phyloP scores from a whole-genome alignment of 2,329 filamentous ascomycete genomes.

The Alternaria rosae region DNA sequence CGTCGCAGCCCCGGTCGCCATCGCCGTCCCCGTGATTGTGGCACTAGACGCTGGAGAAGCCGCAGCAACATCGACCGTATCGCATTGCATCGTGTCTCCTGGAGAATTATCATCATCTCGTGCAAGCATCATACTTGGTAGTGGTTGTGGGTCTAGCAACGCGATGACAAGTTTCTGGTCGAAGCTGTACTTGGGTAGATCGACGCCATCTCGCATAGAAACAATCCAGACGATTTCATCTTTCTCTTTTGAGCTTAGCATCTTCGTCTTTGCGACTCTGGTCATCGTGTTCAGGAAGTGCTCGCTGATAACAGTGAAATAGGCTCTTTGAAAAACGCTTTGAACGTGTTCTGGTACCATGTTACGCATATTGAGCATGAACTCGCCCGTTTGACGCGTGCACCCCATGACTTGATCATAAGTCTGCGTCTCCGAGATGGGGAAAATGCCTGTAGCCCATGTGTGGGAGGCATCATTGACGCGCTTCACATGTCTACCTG shows the following conservation, averaged over 20 bases:
- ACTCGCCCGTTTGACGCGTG: slow-evolving; percentile 25
- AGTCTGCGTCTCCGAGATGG: slow-evolving; percentile 32
- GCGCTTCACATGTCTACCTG: slow-evolving; percentile 18
- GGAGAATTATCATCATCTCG: neutral
- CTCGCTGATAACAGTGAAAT: slow-evolving; percentile 34
- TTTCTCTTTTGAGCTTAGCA: slow-evolving; percentile 29
- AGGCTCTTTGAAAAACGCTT: slow-evolving; percentile 31
- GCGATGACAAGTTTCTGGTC: slow-evolving; percentile 36
- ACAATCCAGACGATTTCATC: slow-evolving; percentile 33
- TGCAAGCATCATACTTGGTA: neutral
- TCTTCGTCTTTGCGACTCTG: slow-evolving; percentile 13
- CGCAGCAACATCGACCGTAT: neutral
- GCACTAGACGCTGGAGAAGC: neutral
- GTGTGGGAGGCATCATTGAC: slow-evolving; percentile 18
- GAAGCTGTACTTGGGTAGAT: slow-evolving; percentile 34
- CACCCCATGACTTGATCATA: slow-evolving; percentile 36
- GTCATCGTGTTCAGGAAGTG: slow-evolving; percentile 33
- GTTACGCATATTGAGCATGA: slow-evolving; percentile 24
- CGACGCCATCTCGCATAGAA: slow-evolving; percentile 23
- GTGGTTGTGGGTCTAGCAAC: slow-evolving; percentile 23
- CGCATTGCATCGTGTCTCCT: neutral
- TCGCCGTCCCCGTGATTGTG: neutral
- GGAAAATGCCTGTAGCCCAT: slow-evolving; percentile 36
- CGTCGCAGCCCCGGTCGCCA: neutral
- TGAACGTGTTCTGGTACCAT: slow-evolving; percentile 38